phyloP scores from a whole-genome alignment of 2,329 filamentous ascomycete genomes.

The Paraphoma chrysanthemicola region DNA sequence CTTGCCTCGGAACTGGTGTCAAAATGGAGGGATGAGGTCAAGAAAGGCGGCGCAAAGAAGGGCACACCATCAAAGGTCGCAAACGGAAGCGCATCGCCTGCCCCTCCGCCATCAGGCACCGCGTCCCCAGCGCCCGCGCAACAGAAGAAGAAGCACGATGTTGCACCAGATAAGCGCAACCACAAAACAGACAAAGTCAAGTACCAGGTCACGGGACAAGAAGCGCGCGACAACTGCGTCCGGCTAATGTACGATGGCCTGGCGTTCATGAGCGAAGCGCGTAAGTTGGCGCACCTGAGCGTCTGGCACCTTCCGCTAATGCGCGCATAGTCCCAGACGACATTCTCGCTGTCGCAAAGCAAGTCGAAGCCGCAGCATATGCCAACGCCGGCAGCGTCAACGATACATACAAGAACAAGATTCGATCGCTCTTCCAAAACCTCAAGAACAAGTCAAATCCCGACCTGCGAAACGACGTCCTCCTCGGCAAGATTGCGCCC shows the following conservation, averaged over 20 bases:
- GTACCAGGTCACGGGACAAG: conserved; percentile 75
- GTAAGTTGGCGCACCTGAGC: conserved; percentile 37
- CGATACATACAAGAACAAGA: conserved; percentile 81
- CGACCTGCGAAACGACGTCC: conserved; percentile 76
- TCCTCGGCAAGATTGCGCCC: conserved; percentile 74
- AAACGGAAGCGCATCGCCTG: conserved; percentile 39
- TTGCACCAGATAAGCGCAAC: conserved; percentile 76
- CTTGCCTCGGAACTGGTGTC: conserved; percentile 82
- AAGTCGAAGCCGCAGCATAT: conserved; percentile 80
- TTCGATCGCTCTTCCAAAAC: conserved; percentile 92
- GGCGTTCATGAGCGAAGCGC: conserved; percentile 69
- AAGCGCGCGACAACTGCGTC: conserved; percentile 81
- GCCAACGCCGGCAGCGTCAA: conserved; percentile 72
- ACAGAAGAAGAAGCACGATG: conserved; percentile 61
- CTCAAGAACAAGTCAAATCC: conserved; percentile 91
- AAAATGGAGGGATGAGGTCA: conserved; percentile 85
- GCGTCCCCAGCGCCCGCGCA: conserved; percentile 58
- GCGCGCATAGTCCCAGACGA: conserved; percentile 60
- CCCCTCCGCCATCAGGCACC: conserved; percentile 47
- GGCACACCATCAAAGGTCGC: conserved; percentile 29
- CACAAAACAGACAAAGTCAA: conserved; percentile 84
- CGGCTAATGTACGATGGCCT: conserved; percentile 94
- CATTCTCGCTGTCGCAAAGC: conserved; percentile 70
- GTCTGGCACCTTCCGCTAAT: conserved; percentile 22
- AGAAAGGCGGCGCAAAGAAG: conserved; percentile 54